Evolutionary conservation across 1,284 basidiomycete genomes (phyloP).

Genomic region (Ganoderma leucocontextum): DNA sequence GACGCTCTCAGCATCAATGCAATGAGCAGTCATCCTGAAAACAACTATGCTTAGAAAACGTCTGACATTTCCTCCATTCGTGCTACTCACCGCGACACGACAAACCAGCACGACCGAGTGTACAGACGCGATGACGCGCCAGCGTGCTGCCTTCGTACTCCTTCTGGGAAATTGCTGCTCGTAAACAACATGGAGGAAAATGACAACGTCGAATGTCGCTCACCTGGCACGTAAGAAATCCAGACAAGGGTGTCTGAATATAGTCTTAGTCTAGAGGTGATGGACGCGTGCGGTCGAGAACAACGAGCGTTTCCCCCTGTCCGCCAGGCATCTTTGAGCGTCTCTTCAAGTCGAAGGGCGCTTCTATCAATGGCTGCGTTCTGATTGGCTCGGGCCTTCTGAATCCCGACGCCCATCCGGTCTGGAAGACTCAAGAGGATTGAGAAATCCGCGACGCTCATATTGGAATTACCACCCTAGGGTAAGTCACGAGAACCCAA

Average conservation of each 20-base stretch:
- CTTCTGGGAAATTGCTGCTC: not conserved
- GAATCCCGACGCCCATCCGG: not conserved
- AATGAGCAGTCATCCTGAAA: constrained; percentile 75
- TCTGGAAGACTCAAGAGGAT: no score
- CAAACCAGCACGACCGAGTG: constrained; percentile 30
- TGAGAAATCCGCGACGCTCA: no score
- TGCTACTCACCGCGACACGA: constrained; percentile 58
- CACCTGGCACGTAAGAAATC: constrained; percentile 15
- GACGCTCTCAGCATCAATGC: constrained; percentile 83
- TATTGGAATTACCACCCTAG: no score
- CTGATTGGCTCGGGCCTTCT: constrained; percentile 21
- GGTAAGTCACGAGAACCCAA: no score
- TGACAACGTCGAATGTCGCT: not conserved
- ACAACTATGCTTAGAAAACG: not conserved
- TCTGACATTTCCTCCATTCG: not conserved
- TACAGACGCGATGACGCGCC: constrained; percentile 30
- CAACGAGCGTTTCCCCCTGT: constrained; percentile 9
- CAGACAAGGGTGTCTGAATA: constrained; percentile 22
- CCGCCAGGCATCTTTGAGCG: constrained; percentile 16
- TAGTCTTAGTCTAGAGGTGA: constrained; percentile 10
- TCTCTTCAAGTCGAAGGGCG: constrained; percentile 23
- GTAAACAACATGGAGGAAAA: not conserved
- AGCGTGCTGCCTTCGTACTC: constrained; percentile 29
- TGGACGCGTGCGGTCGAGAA: constrained; percentile 28
- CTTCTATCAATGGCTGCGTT: constrained; percentile 14